A percentile compares a stretch with the other conserved stretches of the same genome.
Conservation (phyloP, 208 protist genomes). For the Tritrichomonas foetus region DNA sequence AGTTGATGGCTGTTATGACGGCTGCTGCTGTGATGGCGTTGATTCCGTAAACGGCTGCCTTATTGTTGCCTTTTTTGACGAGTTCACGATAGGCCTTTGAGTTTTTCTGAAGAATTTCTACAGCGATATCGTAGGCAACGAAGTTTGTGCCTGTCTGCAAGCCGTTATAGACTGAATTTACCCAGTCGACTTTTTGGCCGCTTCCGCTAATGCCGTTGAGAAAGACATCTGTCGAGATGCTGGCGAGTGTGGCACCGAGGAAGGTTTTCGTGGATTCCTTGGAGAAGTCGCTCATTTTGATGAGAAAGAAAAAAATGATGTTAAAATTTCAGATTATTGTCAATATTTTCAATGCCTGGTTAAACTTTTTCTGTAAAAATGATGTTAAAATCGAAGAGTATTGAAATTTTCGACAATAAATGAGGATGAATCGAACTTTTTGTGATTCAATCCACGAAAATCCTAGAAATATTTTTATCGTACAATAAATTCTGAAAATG, state of each 20-base stretch:
- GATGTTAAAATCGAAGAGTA: no score
- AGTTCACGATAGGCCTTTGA: not conserved
- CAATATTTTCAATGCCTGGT: no score
- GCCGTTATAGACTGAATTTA: not conserved
- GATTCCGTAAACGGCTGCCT: not conserved
- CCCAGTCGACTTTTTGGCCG: not conserved
- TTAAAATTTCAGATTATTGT: no score
- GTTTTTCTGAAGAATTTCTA: not conserved
- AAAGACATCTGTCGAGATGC: not conserved
- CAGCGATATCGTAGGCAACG: not conserved
- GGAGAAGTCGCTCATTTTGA: no score
- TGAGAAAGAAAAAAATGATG: no score
- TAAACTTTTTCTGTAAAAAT: no score
- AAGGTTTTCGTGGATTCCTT: not conserved
- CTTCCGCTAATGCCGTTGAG: not conserved
- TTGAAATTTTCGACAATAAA: no score
- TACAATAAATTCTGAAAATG: no score
- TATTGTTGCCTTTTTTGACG: not conserved
- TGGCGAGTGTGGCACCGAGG: not conserved
- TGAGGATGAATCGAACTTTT: no score
- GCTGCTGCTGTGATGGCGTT: not conserved
- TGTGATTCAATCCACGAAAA: no score
- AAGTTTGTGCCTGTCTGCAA: not conserved
- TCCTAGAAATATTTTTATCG: no score
- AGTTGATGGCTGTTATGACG: not conserved